Base-by-base conservation (phyloP, 768 basidiomycete genomes). In the Solioccasus polychromus region DNA sequence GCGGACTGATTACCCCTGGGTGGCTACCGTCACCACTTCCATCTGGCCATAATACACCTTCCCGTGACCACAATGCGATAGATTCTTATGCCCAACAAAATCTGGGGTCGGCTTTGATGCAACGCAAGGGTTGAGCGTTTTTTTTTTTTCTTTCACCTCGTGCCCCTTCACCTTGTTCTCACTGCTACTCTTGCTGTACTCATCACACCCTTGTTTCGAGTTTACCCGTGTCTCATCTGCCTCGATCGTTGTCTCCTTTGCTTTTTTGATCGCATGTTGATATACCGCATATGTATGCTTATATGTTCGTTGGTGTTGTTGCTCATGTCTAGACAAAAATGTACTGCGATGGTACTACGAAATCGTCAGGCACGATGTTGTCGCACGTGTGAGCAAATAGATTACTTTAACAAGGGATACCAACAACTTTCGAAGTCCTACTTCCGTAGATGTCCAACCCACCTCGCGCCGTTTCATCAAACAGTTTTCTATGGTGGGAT, bases 1-100 rank as follows among this genome's bases (percentile, higher is more conserved):
- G 85, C 55, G 89, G 88, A 24, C 68, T 90, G 44, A 91, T 91
- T 55, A 90, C 90, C 8, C 88, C 88, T 1, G 74, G 79, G 18
- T 71, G 81, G 60, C 76, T 81, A 24, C 62, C 72, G 32, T 80
- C 84, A 9, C 83, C 85, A 0, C 53, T 72, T 30, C 76, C 77
- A 28, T 85, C 83, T 15, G 83, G 83, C 3, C 61, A 71, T 39
- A 73, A 69, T 45, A 76, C 71, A 26, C 75, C 73, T 34, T 42
- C 54, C 39, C 58, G 63, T 39, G 51, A 57, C 36, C 45, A 52
- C 35, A 35, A 55, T 37, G 25, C 35, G n/a, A 56, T 65, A 24
- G 62, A 66, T 34, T n/a, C n/a, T n/a, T 66, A 56, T 42, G 43
- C 50, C 8, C 61, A 53, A 37, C 59, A 56, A 50, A 62, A 49